phyloP scores from a whole-genome alignment of 2,329 filamentous ascomycete species.

The Stromatinia cepivora region DNA sequence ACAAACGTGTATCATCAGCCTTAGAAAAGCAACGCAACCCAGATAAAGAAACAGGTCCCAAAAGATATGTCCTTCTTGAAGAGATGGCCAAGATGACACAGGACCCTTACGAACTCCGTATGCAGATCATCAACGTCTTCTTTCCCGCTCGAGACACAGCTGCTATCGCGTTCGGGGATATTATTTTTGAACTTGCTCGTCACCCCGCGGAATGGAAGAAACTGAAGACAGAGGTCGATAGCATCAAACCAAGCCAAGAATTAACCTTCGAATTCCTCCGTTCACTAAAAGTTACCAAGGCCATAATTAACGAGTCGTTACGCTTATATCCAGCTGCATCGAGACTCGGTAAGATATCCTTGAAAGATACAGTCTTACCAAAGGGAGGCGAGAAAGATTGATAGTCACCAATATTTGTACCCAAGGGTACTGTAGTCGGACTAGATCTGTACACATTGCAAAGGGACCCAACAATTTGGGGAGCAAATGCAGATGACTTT shows the following conservation, averaged over 20 bases:
- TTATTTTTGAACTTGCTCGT: constrained; percentile 14
- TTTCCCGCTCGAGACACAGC: constrained; percentile 6
- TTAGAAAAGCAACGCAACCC: neutral
- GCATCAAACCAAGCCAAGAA: neutral
- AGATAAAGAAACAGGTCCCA: too few relatives aligned
- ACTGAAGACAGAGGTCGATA: neutral
- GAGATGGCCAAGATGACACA: constrained; percentile 1
- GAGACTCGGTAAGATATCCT: neutral
- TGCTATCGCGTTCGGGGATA: neutral
- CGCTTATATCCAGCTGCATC: constrained; percentile 13
- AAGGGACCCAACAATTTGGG: constrained; percentile 42
- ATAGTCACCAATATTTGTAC: constrained; percentile 34
- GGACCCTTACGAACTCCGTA: neutral
- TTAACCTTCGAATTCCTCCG: constrained; percentile 2
- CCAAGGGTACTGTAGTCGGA: constrained; percentile 27
- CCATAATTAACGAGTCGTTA: constrained; percentile 5
- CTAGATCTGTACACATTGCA: constrained; percentile 41
- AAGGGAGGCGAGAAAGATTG: constrained; percentile 38
- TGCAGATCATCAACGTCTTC: constrained; percentile 5
- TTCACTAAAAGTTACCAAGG: neutral
- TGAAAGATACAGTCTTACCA: constrained; percentile 28
- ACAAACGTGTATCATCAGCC: constrained; percentile 18
- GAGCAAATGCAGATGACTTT: constrained; percentile 43
- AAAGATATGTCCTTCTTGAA: constrained; percentile 5
- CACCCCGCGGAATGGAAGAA: constrained; percentile 1